Conservation (phyloP, 1,284 basidiomycete genomes). For the Sanghuangporus weigelae region DNA sequence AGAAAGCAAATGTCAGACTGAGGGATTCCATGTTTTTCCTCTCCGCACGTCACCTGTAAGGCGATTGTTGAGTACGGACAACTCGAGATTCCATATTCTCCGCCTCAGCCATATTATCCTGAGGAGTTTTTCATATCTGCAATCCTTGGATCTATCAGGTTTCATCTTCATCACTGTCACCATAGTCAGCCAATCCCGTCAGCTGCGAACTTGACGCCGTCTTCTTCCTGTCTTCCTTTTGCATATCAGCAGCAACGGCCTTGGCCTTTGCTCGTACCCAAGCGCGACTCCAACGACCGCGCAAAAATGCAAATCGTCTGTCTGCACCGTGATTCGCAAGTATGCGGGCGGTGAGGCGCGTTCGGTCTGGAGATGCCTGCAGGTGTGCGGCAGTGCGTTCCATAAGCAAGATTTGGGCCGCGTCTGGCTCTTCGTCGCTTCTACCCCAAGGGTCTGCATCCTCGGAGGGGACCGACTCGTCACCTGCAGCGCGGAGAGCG, state of each 20-base stretch:
- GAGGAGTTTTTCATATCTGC: background rate
- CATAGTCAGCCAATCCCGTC: conserved; percentile 53
- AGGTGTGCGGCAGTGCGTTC: conserved; percentile 67
- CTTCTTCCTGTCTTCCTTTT: conserved; percentile 27
- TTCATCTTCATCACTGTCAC: conserved; percentile 43
- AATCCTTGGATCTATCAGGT: conserved; percentile 14
- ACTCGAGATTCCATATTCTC: conserved; percentile 44
- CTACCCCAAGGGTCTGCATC: conserved; percentile 56
- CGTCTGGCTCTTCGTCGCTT: conserved; percentile 76
- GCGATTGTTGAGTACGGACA: conserved; percentile 51
- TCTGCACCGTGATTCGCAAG: conserved; percentile 76
- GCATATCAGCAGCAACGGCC: conserved; percentile 24
- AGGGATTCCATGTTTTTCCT: background rate
- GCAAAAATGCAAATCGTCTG: conserved; percentile 70
- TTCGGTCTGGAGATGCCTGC: conserved; percentile 62
- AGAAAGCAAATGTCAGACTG: too few relatives aligned
- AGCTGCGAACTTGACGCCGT: conserved; percentile 29
- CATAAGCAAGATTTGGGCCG: conserved; percentile 63
- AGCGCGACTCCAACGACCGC: conserved; percentile 60
- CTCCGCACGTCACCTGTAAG: conserved; percentile 36
- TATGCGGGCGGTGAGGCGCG: conserved; percentile 82
- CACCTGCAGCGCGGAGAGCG: conserved; percentile 47
- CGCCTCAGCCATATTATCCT: conserved; percentile 24
- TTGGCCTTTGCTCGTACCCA: conserved; percentile 53
- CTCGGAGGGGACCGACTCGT: conserved; percentile 24